Base-by-base conservation (phyloP, 495 filamentous ascomycete genomes). In the Lasiosphaeria miniovina region DNA sequence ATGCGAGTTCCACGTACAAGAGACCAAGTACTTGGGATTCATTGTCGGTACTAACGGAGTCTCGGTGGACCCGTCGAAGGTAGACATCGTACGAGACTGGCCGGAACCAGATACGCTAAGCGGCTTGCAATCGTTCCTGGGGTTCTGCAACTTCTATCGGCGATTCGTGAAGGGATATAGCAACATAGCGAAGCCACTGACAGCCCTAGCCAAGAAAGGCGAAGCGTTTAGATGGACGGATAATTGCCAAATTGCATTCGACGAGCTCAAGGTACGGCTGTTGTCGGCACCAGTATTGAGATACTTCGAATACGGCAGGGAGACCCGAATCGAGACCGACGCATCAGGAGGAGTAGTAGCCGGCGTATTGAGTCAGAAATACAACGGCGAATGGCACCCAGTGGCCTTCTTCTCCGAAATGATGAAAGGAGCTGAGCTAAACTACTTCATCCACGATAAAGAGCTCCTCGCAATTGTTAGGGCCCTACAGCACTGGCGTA, bases 1-100 rank as follows among this genome's bases (percentile, higher is more conserved):
- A 41, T 67, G 57, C 53, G 57, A 73, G 41, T 73, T 75, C 50
- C 17, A 62, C 36, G 57, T 64, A 35, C 61, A 36, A 6, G 41
- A 62, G 24, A 66, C 58, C n/a, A n/a, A n/a, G n/a, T n/a, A n/a
- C n/a, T n/a, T n/a, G n/a, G n/a, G n/a, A n/a, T n/a, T n/a, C n/a
- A 66, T 71, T 57, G 64, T 71, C 17, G 33, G 36, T 6, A 61
- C 45, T 7, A 34, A 64, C 14, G 38, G 54, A 45, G 32, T 64
- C 45, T 4, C 12, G 3, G 24, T 51, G 0, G n/a, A 59, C 31
- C 49, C 41, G 8, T 6, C 1, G 31, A 49, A n/a, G n/a, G n/a
- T n/a, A n/a, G n/a, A n/a, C n/a, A n/a, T n/a, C n/a, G n/a, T n/a
- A n/a, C n/a, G n/a, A 35, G 17, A 61, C 14, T 61, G 45, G 51